Evolutionary conservation across 257 asterid species (phyloP).

Genomic region (Solanum chmielewskii): DNA sequence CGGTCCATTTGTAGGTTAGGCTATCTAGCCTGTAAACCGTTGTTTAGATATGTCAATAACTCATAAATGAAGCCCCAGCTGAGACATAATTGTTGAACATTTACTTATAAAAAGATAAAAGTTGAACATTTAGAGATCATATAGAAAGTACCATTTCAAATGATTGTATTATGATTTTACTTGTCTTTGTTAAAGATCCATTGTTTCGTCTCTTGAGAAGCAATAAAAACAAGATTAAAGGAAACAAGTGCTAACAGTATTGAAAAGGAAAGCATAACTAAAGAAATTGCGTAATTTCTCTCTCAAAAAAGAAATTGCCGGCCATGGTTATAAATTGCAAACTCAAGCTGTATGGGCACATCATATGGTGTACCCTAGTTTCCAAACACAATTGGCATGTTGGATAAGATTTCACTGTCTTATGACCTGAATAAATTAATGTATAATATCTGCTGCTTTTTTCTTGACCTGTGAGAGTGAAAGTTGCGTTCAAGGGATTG

Average conservation of each 20-base stretch:
- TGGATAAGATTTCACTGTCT: neutral
- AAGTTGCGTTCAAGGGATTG: neutral
- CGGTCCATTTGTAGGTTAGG: neutral
- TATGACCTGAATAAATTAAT: neutral
- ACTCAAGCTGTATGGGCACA: neutral
- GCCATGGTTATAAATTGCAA: neutral
- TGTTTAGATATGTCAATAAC: neutral
- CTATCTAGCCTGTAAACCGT: neutral
- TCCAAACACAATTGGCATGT: neutral
- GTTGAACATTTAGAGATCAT: neutral
- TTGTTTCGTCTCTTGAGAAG: neutral
- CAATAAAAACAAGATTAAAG: neutral
- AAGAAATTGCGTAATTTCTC: neutral
- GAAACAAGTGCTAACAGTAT: neutral
- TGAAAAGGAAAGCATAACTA: neutral
- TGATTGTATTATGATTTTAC: neutral
- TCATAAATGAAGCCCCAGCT: neutral
- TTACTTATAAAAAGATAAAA: neutral
- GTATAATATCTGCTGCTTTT: neutral
- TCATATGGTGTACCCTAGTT: neutral
- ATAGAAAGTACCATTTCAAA: neutral
- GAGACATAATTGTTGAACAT: neutral
- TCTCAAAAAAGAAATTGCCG: neutral
- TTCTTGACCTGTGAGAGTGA: neutral
- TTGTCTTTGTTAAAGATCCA: neutral